Base-by-base conservation (phyloP, 2,329 filamentous ascomycete species). In the Plectosphaerella cucumerina region DNA sequence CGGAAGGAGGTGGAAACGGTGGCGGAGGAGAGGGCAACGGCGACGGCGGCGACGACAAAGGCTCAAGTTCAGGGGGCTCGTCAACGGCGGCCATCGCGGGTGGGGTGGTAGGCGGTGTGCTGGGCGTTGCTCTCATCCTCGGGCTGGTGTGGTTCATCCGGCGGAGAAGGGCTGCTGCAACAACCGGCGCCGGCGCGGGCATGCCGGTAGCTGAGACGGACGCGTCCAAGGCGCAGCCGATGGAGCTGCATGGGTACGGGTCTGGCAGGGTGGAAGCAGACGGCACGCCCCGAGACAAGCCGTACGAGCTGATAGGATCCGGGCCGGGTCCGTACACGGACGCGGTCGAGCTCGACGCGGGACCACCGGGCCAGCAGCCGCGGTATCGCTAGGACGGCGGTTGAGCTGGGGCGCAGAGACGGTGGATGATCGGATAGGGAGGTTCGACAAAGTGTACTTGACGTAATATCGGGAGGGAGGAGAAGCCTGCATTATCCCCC, bases 361-460 rank as follows among this genome's bases (percentile, higher is more conserved):
- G 26, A 31, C 8, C 8, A 8, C 26, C 26, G 26, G 26, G 26
- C 6, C 26, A 31, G 26, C 26, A 31, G 26, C 26, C 26, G 26
- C 26, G 26, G 6, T 31, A 31, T 31, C 26, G 12, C 26, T 31
- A 31, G 8, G 26, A 8, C 8, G 26, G 26, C 9, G 26, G 26
- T 31, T 31, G 26, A 31, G 12, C 8, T 31, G 3, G 26, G 26
- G 26, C 12, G 26, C 12, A 31, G 9, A 8, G 26, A 9, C 26
- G 12, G 26, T 10, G 26, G 6, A 31, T n/a, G 26, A 31, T 31
- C 8, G 12, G 4, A 31, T 31, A 8, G 26, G 26, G 12, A 10
- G 23, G 5, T 5, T 26, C 23, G 23, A 9, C 23, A 26, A 14
- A 85, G 94, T 42, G 99, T 99, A 64, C n/a, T n/a, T n/a, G n/a